Percentiles rank a stretch among this genome's conserved stretches.
These are phyloP conservation scores for Fusarium incarnatum DNA, from an alignment of 2,329 filamentous ascomycete genomes.

Conservation along the genomic window DNA sequence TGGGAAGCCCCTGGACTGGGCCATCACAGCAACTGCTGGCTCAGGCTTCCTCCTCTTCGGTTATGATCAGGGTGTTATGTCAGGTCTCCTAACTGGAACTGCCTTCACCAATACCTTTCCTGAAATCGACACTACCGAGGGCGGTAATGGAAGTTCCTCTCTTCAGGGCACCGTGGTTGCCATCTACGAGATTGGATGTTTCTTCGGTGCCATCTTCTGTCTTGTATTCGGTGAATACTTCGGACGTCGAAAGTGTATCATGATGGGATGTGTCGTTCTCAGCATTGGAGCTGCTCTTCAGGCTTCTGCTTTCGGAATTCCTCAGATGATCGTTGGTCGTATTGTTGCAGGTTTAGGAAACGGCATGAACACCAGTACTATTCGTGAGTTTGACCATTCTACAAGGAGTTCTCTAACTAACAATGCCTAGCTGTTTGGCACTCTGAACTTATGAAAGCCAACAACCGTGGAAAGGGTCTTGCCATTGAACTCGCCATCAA, in stretches of 20 bases:
- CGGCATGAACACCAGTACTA: constrained; percentile 62
- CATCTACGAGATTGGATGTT: constrained; percentile 62
- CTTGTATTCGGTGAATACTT: constrained; percentile 57
- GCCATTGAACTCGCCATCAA: constrained; percentile 53
- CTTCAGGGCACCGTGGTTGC: constrained; percentile 59
- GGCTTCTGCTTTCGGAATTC: constrained; percentile 53
- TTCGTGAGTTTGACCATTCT: constrained; percentile 44
- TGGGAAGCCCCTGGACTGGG: constrained; percentile 54
- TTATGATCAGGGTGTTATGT: constrained; percentile 51
- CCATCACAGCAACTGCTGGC: constrained; percentile 52
- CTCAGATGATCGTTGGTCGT: constrained; percentile 58
- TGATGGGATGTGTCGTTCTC: constrained; percentile 56
- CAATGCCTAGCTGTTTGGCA: constrained; percentile 52
- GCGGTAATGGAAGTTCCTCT: constrained; percentile 56
- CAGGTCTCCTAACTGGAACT: constrained; percentile 49
- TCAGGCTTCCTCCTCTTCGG: constrained; percentile 54
- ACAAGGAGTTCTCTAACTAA: background rate
- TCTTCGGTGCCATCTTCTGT: constrained; percentile 58
- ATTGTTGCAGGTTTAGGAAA: constrained; percentile 60
- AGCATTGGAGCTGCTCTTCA: constrained; percentile 58
- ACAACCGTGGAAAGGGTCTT: constrained; percentile 50
- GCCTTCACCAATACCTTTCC: constrained; percentile 51
- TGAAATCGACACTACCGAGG: constrained; percentile 52
- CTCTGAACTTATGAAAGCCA: constrained; percentile 56
- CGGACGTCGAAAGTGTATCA: constrained; percentile 55